Percentiles rank a stretch among this genome's conserved stretches.
phyloP scores from a whole-genome alignment of 179 eudicot species.

The Amaranthus tricolor region DNA sequence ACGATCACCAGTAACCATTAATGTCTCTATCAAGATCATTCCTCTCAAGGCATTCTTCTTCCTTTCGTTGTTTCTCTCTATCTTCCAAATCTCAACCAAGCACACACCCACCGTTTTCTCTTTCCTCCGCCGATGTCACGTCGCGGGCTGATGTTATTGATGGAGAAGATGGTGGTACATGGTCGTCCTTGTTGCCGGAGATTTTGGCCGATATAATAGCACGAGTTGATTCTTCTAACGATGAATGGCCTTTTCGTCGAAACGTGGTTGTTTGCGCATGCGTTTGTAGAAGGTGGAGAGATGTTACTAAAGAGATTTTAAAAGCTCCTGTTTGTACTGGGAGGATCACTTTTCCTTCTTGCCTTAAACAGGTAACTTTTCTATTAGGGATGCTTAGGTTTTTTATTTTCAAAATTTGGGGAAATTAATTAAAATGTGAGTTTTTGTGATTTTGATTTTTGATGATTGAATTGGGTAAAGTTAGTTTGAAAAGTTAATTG shows the following conservation, averaged over 20 bases:
- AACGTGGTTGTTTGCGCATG: slow-evolving; percentile 79
- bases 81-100: slow-evolving; percentile 9
- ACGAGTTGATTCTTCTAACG: slow-evolving; percentile 68
- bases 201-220: slow-evolving; percentile 56
- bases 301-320: slow-evolving; percentile 55
- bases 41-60: slow-evolving; percentile 56
- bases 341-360: slow-evolving; percentile 80
- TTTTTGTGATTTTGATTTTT: background rate
- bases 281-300: slow-evolving; percentile 87
- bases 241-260: slow-evolving; percentile 73
- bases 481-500: too few relatives aligned
- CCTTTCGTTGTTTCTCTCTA: slow-evolving; percentile 13
- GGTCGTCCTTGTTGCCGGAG: slow-evolving; percentile 72
- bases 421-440: background rate
- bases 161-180: slow-evolving; percentile 29
- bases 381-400: background rate
- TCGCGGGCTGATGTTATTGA: background rate
- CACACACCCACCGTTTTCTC: slow-evolving; percentile 2
- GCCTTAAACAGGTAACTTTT: slow-evolving; percentile 67
- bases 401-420: background rate
- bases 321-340: slow-evolving; percentile 43
- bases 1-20: slow-evolving; percentile 22
- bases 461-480: background rate
- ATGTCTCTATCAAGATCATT: slow-evolving; percentile 57
- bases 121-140: background rate